phyloP scores from a whole-genome alignment of 257 asterid species.

The Solanum tarapatanum region DNA sequence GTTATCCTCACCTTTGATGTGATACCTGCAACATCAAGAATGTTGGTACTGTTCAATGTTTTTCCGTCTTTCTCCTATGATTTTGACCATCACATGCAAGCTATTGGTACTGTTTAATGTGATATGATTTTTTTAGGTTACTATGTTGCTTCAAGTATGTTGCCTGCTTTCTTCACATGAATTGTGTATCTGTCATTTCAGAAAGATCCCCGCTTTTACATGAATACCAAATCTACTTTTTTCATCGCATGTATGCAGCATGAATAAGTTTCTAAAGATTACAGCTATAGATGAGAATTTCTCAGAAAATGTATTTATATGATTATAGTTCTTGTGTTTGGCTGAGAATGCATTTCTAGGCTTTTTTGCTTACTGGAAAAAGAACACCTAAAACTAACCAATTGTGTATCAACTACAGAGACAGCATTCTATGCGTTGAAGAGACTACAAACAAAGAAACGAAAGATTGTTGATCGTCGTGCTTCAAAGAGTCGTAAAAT shows the following conservation, averaged over 20 bases:
- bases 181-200: neutral
- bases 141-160: neutral
- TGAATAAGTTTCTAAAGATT: neutral
- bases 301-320: neutral
- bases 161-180: neutral
- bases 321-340: neutral
- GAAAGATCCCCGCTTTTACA: neutral
- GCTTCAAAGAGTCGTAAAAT: constrained; percentile 97
- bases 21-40: neutral
- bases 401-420: constrained; percentile 33
- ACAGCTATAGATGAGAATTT: neutral
- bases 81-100: neutral
- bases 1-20: neutral
- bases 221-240: neutral
- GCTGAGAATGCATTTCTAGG: neutral
- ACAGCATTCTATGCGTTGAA: constrained; percentile 66
- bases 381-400: neutral
- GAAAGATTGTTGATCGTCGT: constrained; percentile 82
- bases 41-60: neutral
- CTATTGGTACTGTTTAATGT: neutral
- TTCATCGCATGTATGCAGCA: neutral
- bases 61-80: neutral
- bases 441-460: constrained; percentile 71
- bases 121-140: neutral
- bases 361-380: neutral